Evolutionary conservation across 139 green algal species (phyloP), one percentile per base, ranked within the genome.

Genomic region (Closterium sp.): DNA sequence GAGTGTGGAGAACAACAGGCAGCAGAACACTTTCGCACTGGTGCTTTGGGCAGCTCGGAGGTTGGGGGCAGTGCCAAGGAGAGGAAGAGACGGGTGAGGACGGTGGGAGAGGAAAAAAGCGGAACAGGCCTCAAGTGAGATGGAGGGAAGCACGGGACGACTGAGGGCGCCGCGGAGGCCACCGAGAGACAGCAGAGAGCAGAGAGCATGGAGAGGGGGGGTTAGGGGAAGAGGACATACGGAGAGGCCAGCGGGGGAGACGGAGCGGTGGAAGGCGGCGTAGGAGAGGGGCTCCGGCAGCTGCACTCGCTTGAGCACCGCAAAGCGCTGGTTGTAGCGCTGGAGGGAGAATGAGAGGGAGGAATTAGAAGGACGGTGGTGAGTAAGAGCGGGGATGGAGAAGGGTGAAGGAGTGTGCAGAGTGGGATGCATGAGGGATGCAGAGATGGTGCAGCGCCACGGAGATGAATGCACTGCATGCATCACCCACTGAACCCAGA

Each of bases 271-370:
- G 31, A 89, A 89, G 89, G 89, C 38, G 89, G 34, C 25, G 84
- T 87, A 91, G 33, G 33, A 35, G 34, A 91, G 76, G 1, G 87
- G 87, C 33, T 91, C 87, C 2, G 87, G 87, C 28, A 91, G 76
- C 25, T 83, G 33, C 31, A 87, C 33, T 33, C 34, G 88, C 55
- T 84, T 76, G 55, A 76, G 55, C 55, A 76, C 55, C n/a, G n/a
- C n/a, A n/a, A n/a, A n/a, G n/a, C n/a, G n/a, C n/a, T n/a, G n/a
- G n/a, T n/a, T n/a, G n/a, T 2, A 55, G 36, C 36, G 36, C 36
- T 55, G 36, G n/a, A n/a, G n/a, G n/a, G n/a, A n/a, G n/a, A n/a
- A 55, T 55, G 36, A 55, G 36, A 55, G 36, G 36, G 4, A 55
- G 36, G 36, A 12, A 6, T 55, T 55, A 6, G 36, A 4, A 55